Evolutionary conservation across 2,329 filamentous ascomycete genomes (phyloP).

Genomic region (Fusarium sulawesiense): DNA sequence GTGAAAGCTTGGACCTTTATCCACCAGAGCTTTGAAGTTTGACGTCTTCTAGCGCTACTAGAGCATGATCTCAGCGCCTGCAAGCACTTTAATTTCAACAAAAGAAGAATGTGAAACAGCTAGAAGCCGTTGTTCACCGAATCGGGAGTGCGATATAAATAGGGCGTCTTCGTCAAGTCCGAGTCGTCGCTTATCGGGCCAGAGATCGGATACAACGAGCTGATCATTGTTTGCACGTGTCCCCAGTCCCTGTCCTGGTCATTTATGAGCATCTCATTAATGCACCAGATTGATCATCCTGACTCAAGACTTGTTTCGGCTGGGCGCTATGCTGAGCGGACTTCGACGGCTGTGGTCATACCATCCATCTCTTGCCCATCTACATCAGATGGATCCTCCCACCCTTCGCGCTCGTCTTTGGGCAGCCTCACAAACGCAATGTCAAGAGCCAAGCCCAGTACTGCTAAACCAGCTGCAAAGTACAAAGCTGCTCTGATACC

Average conservation of each 20-base stretch:
- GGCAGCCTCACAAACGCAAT: slow-evolving; percentile 18
- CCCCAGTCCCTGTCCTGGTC: neutral
- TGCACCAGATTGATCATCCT: neutral
- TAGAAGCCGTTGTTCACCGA: neutral
- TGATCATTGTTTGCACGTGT: neutral
- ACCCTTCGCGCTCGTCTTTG: slow-evolving; percentile 24
- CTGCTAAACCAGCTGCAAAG: slow-evolving; percentile 14
- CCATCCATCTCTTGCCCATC: slow-evolving; percentile 1
- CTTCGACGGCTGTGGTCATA: slow-evolving; percentile 12
- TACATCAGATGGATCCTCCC: slow-evolving; percentile 7
- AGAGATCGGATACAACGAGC: neutral
- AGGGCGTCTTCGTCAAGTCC: neutral
- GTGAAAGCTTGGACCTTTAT: neutral
- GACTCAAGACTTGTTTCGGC: neutral
- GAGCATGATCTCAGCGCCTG: slow-evolving; percentile 1
- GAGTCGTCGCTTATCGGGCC: neutral
- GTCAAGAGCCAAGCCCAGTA: slow-evolving; percentile 11
- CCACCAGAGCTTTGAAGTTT: neutral
- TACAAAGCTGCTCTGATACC: slow-evolving; percentile 17
- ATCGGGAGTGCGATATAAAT: neutral
- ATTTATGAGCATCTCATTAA: neutral
- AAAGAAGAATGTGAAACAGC: slow-evolving; percentile 1
- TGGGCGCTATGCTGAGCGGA: neutral
- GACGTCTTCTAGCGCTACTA: neutral
- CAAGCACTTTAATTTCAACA: slow-evolving; percentile 1